phyloP scores from a whole-genome alignment of 257 asterid genomes.

The Solanum sitiens region DNA sequence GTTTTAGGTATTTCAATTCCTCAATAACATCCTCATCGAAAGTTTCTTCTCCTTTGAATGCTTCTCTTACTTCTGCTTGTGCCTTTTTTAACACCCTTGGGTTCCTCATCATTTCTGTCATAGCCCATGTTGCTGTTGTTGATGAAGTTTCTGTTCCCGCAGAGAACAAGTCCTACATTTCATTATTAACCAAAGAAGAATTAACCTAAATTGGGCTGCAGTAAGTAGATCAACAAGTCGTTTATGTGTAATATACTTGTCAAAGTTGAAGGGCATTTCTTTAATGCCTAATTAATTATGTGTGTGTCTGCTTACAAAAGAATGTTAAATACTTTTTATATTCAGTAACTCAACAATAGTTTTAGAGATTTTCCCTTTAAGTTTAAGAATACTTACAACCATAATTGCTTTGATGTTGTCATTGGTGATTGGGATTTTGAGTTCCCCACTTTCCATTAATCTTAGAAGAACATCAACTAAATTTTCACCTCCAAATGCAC shows the following conservation, averaged over 20 bases:
- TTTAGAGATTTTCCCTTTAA: too few relatives aligned
- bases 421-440: neutral
- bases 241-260: too few relatives aligned
- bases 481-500: neutral
- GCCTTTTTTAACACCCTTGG: neutral
- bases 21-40: neutral
- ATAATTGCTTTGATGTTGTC: slow-evolving; percentile 13
- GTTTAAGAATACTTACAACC: neutral
- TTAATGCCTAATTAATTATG: too few relatives aligned
- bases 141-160: neutral
- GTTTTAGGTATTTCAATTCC: neutral
- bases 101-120: slow-evolving; percentile 3
- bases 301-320: too few relatives aligned
- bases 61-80: neutral
- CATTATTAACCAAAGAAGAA: neutral
- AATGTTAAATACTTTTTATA: too few relatives aligned
- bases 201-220: neutral
- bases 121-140: neutral
- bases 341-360: too few relatives aligned
- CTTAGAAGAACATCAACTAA: slow-evolving; percentile 4
- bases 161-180: neutral
- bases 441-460: neutral
- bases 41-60: neutral
- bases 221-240: too few relatives aligned
- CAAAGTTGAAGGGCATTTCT: too few relatives aligned